These are phyloP conservation scores for Pistacia vera DNA, from an alignment of 345 rosid species.

Conservation along the genomic window DNA sequence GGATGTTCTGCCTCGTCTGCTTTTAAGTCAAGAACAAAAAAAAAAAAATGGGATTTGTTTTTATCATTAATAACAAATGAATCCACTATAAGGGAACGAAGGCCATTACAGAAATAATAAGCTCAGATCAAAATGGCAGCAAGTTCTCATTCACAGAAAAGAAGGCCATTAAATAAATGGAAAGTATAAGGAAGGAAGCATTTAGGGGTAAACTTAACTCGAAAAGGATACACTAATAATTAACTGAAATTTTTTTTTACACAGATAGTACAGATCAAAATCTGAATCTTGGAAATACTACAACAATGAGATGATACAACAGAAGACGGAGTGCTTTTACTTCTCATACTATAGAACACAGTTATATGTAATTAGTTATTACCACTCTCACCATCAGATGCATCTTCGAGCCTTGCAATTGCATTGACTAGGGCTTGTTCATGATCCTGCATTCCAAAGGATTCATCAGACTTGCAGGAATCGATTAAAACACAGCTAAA, in stretches of 20 bases:
- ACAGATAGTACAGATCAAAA: constrained; percentile 28
- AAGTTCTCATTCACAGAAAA: not conserved
- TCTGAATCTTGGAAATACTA: constrained; percentile 25
- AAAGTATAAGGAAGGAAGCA: not conserved
- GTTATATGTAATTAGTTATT: constrained; percentile 65
- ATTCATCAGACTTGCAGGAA: constrained; percentile 12
- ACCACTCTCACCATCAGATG: constrained; percentile 98
- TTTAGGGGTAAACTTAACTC: not conserved
- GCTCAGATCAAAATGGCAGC: constrained; percentile 2
- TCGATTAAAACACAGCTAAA: not conserved
- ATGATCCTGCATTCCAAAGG: constrained; percentile 61
- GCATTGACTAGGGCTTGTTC: constrained; percentile 90
- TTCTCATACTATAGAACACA: constrained; percentile 34
- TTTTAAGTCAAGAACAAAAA: constrained; percentile 30
- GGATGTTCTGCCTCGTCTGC: constrained; percentile 45
- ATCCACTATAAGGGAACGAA: not conserved
- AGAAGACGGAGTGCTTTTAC: constrained; percentile 26
- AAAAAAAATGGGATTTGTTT: constrained; percentile 20
- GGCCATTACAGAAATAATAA: not conserved
- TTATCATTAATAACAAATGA: constrained; percentile 13
- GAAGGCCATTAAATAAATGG: not conserved
- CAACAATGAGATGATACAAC: constrained; percentile 36
- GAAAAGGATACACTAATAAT: constrained; percentile 13
- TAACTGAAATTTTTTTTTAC: constrained; percentile 22
- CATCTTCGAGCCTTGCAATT: constrained; percentile 88